Evolutionary conservation across 192 early-diverging fungal species (phyloP), one percentile per base, ranked within the genome.

Genomic region (Endogone sp.): DNA sequence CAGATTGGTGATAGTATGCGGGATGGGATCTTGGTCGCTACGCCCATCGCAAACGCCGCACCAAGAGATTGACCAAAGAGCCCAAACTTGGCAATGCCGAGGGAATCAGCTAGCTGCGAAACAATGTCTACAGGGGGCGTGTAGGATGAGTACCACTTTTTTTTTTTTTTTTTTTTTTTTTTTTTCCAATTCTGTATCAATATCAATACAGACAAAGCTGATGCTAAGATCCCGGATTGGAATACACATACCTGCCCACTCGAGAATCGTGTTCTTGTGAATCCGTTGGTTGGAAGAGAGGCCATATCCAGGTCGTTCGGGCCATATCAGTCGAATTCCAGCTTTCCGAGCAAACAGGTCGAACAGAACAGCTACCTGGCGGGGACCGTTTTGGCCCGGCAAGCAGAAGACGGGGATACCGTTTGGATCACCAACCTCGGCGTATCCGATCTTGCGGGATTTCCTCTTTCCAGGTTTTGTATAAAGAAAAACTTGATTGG

Each of bases 41-140:
- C n/a, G 9, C 23, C 22, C 22, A 60, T 23, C 4, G 59, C 59
- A 20, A 9, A 60, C 9, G 20, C 59, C 20, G 59, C 27, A 26
- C 59, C 59, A 28, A 60, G 59, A 4, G 59, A 60, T 4, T 60
- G 59, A 9, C 59, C 59, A n/a, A 60, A n/a, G 9, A 60, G 23
- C 23, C 59, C 59, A 60, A 60, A 60, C 27, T 60, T 60, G 59
- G 59, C 22, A 60, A 60, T 60, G 4, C 20, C 20, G 59, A 60
- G 59, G 4, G 23, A 26, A 60, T 60, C 59, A 9, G 27, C 27
- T 10, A 60, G 27, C n/a, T 60, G 59, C 4, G 27, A 28, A 6
- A 60, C n/a, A 60, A 60, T 60, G 3, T 60, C 59, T 60, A 28
- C 6, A 4, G 20, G 27, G 27, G 27, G n/a, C 4, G 22, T 13